Base-by-base conservation (phyloP, 805 yeast genomes). In the Candida krabiensis region DNA sequence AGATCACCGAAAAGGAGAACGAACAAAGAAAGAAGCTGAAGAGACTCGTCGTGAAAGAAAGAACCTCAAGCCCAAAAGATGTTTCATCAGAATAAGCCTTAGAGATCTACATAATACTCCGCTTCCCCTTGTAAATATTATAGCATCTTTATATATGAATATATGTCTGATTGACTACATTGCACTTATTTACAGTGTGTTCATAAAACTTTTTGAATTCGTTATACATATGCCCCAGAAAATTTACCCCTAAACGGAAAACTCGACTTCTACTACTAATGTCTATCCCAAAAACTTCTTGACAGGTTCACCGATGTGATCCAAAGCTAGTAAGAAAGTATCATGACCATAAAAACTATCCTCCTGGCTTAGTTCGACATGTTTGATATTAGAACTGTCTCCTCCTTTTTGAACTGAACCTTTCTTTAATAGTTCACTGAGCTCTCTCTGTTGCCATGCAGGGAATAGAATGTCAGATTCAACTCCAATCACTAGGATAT, bases 381-480 rank as follows among this genome's bases (percentile, higher is more conserved):
- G 87, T 40, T 67, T 65, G 33, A 83, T 71, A 29, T 69, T 68
- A 9, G 44, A 28, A 30, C 60, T 62, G 26, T 56, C 62, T 30
- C 74, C 71, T 11, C 63, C 64, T 32, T 59, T 60, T 13, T 52
- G 53, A 4, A 35, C 35, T 12, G 56, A 46, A 4, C 63, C 66
- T 29, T 64, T 58, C 35, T 58, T 64, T 32, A 90, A 69, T 25
- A 79, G 76, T 12, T 77, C 75, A 19, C 79, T 80, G 40, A 87
- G 80, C 57, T 90, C 96, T 40, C 80, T 64, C 63, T 90, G 97
- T 66, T 90, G 97, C 96, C 96, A 87, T 25, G 83, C 86, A 1
- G 97, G 97, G 69, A 90, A 90, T 35, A 90, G 70, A 28, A 86
- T 85, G 58, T 90, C 97, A 1, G 93, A 83, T 56, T 86, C 93